Percentiles rank a stretch among this genome's conserved stretches.
These are phyloP conservation scores for Metschnikowia matae DNA, from an alignment of 805 yeast genomes.

Conservation along the genomic window DNA sequence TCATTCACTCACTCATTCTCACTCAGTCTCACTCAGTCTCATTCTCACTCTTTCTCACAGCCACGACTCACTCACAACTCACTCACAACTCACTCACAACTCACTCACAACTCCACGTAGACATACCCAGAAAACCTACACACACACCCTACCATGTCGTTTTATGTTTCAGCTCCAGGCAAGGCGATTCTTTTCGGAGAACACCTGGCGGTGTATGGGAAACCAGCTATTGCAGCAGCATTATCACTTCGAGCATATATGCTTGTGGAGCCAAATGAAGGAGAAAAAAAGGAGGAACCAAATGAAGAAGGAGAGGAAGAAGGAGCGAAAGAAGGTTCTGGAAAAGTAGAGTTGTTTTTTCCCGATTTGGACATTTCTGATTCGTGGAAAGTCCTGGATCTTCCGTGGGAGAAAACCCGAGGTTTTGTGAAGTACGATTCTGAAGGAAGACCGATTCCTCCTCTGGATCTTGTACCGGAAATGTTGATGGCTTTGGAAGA, in stretches of 20 bases:
- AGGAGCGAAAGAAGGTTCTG: conserved; percentile 24
- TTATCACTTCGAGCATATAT: conserved; percentile 80
- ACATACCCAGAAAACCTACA: not conserved
- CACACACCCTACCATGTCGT: conserved; percentile 19
- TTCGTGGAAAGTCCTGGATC: conserved; percentile 55
- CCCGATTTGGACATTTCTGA: conserved; percentile 74
- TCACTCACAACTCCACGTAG: too few species aligned
- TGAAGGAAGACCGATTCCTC: conserved; percentile 26
- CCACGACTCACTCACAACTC: too few species aligned
- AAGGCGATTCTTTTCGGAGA: conserved; percentile 95
- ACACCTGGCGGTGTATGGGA: conserved; percentile 90
- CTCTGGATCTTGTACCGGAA: conserved; percentile 58
- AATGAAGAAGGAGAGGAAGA: too few species aligned
- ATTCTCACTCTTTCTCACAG: too few species aligned
- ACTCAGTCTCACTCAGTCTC: too few species aligned
- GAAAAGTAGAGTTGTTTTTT: conserved; percentile 55
- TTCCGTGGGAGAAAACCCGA: conserved; percentile 52
- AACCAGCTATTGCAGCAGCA: conserved; percentile 96
- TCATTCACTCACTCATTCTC: too few species aligned
- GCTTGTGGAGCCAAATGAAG: conserved; percentile 45
- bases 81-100: too few species aligned
- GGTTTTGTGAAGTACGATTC: conserved; percentile 7
- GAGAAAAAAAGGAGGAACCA: too few species aligned
- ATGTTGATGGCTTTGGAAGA: conserved; percentile 47
- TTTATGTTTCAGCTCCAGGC: conserved; percentile 90